A percentile compares a stretch with the other conserved stretches of the same genome.
phyloP scores from a whole-genome alignment of 2,329 filamentous ascomycete species.

The Aspergillus sclerotialis region DNA sequence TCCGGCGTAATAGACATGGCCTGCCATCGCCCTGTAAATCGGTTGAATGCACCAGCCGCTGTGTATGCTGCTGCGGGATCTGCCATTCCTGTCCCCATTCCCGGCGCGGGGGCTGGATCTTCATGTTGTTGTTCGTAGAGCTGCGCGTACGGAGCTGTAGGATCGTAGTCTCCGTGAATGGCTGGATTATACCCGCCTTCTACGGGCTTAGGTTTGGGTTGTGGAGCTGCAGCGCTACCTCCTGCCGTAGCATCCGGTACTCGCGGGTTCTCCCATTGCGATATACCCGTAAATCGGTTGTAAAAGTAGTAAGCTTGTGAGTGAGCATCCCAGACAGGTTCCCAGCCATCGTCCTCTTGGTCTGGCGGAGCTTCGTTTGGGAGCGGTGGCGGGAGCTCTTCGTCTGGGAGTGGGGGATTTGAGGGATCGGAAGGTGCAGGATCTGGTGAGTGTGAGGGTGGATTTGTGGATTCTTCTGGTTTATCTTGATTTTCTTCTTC shows the following conservation, averaged over 20 bases:
- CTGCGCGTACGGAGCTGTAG: slow-evolving; percentile 87
- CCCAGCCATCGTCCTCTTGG: slow-evolving; percentile 64
- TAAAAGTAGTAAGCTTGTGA: slow-evolving; percentile 72
- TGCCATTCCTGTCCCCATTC: slow-evolving; percentile 21
- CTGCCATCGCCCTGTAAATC: slow-evolving; percentile 82
- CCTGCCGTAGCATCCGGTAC: slow-evolving; percentile 45
- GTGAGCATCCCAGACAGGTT: slow-evolving; percentile 65
- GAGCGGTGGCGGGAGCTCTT: slow-evolving; percentile 41
- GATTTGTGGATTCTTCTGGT: not conserved
- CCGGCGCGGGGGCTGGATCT: slow-evolving; percentile 26
- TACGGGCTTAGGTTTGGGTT: slow-evolving; percentile 39
- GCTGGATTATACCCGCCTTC: slow-evolving; percentile 83
- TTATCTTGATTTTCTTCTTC: slow-evolving; percentile 9
- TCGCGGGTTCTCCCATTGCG: slow-evolving; percentile 84
- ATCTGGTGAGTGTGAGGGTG: slow-evolving; percentile 41
- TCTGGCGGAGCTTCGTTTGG: slow-evolving; percentile 47
- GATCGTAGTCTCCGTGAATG: slow-evolving; percentile 94
- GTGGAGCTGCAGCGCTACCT: slow-evolving; percentile 24
- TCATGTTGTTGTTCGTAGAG: slow-evolving; percentile 36
- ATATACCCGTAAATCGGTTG: slow-evolving; percentile 68
- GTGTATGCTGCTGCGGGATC: slow-evolving; percentile 52
- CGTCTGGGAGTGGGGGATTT: slow-evolving; percentile 36
- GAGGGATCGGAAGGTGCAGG: slow-evolving; percentile 12
- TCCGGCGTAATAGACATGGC: slow-evolving; percentile 60
- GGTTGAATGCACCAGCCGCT: slow-evolving; percentile 75